A percentile compares a stretch with the other conserved stretches of the same genome.
Conservation (phyloP, 495 filamentous ascomycete genomes). For the Coniosporium apollinis region DNA sequence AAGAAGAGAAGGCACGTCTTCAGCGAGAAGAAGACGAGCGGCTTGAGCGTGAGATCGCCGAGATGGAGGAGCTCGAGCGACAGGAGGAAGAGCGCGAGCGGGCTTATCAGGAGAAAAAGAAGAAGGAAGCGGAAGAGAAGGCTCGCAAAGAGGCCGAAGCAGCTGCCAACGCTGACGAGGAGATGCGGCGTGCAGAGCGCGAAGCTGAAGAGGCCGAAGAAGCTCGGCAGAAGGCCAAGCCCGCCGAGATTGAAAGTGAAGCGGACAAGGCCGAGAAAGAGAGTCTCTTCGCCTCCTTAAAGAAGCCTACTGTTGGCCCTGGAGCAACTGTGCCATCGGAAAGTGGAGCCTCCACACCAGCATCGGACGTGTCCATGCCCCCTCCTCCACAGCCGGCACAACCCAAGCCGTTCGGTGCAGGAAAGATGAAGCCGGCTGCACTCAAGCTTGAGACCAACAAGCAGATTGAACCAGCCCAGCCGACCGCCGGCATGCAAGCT, state of each 20-base stretch:
- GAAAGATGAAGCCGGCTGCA: constrained; percentile 55
- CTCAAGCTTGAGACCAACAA: constrained; percentile 74
- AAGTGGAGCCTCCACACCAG: constrained; percentile 35
- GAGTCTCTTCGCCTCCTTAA: constrained; percentile 35
- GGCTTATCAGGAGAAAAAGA: constrained; percentile 21
- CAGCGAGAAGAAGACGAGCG: constrained; percentile 22
- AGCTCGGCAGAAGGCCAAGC: constrained; percentile 11
- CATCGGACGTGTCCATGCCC: constrained; percentile 20
- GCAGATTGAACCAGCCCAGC: constrained; percentile 71
- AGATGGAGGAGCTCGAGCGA: constrained; percentile 23
- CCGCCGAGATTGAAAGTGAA: constrained; percentile 10
- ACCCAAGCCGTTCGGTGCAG: constrained; percentile 25
- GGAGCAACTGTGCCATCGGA: constrained; percentile 31
- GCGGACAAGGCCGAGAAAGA: constrained; percentile 20
- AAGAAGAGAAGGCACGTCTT: constrained; percentile 12
- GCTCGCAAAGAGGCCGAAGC: constrained; percentile 15
- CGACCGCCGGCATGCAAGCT: constrained; percentile 79
- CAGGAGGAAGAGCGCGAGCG: constrained; percentile 24
- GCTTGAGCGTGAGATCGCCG: constrained; percentile 23
- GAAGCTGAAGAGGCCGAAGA: constrained; percentile 26
- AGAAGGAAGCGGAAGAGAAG: constrained; percentile 18
- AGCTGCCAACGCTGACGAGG: constrained; percentile 18
- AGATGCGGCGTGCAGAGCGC: constrained; percentile 22
- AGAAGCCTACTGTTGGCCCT: constrained; percentile 36
- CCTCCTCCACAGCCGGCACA: constrained; percentile 21